A percentile compares a stretch with the other conserved stretches of the same genome.
Conservation (phyloP, 345 rosid genomes). For the Eucalyptus victrix region DNA sequence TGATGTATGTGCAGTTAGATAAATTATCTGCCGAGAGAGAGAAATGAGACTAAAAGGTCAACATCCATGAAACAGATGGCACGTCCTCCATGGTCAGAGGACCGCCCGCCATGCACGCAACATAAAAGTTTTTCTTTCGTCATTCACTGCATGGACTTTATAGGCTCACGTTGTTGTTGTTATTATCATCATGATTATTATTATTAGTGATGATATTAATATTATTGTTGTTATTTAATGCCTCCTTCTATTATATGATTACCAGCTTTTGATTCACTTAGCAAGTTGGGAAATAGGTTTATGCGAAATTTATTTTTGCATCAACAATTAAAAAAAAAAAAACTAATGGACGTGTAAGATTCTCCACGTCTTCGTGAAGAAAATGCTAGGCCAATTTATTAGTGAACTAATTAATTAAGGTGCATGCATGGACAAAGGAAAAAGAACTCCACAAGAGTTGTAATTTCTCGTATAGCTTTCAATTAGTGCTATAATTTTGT, state of each 20-base stretch:
- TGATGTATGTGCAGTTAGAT: neutral
- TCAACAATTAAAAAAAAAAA: neutral
- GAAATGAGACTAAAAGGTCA: neutral
- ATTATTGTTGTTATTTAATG: neutral
- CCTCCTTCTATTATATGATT: neutral
- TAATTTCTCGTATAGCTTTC: neutral
- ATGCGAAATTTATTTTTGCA: neutral
- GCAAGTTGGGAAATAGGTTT: neutral
- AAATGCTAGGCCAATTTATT: neutral
- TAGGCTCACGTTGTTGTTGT: neutral
- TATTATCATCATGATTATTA: neutral
- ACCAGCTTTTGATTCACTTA: neutral
- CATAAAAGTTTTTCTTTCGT: constrained; percentile 2
- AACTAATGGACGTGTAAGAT: neutral
- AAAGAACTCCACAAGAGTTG: neutral
- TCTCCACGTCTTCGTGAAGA: neutral
- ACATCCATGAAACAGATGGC: constrained; percentile 16
- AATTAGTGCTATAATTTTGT: neutral
- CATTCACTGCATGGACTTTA: constrained; percentile 9
- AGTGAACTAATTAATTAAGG: neutral
- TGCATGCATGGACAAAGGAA: neutral
- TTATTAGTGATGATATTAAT: neutral
- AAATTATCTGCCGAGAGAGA: neutral
- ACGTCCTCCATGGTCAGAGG: constrained; percentile 7
- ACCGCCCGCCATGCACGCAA: constrained; percentile 43